Base-by-base conservation (phyloP, 371 early-diverging fungal genomes). In the Phascolomyces articulosus region DNA sequence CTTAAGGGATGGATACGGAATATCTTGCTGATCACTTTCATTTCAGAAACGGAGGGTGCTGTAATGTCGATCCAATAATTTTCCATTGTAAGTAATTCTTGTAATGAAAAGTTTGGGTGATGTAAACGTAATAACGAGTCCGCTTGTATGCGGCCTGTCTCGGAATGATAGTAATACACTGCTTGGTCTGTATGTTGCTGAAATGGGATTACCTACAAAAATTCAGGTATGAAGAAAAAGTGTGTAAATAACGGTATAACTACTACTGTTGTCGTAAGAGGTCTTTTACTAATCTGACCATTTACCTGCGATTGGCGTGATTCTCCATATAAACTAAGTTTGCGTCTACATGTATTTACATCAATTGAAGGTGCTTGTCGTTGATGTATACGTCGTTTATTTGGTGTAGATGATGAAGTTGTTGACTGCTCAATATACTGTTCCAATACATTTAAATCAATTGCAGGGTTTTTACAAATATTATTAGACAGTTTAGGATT, bases 51-150 rank as follows among this genome's bases (percentile, higher is more conserved):
- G 4, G 93, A 89, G 0, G 96, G 95, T 4, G 86, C 82, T 15
- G 87, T 80, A n/a, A 96, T 86, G 68, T 97, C 95, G 16, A 96
- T 76, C 97, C 97, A 95, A 71, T 93, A 95, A 62, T 81, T 86
- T n/a, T 84, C 86, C 47, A 83, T 79, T 23, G 78, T 67, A 40
- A 89, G 69, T 55, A 87, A 70, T 18, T 74, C 73, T 11, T 79
- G 75, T 2, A 87, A 55, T 0, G 77, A 70, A 40, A 63, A 21
- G 11, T 64, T 47, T 2, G 59, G 64, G 13, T 67, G 28, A 10
- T 65, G 69, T 10, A 80, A 41, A 8, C 68, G 68, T 13, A 68
- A 28, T 8, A 80, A 26, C 2, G 71, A 64, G 26, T 56, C 28
- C 1, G 70, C 70, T n/a, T 58, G 62, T 16, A 72, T 51, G 15